phyloP scores from a whole-genome alignment of 2,329 filamentous ascomycete genomes.

The Penicillium sp. region DNA sequence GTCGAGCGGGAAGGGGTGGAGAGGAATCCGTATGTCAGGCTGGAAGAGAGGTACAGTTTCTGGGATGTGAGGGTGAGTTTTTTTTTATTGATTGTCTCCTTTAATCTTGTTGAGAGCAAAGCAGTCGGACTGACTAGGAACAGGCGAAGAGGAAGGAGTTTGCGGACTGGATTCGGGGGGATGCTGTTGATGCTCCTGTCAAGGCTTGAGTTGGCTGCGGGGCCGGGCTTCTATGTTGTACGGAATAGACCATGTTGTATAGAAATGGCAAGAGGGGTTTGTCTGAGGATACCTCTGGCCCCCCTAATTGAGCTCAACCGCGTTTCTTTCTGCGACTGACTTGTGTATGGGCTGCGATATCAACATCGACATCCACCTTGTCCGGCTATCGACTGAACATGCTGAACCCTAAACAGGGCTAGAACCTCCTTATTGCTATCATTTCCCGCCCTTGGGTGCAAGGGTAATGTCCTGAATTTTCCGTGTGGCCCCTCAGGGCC shows the following conservation, averaged over 20 bases:
- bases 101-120: neutral
- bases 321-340: neutral
- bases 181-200: constrained; percentile 33
- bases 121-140: constrained; percentile 20
- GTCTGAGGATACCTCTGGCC: neutral
- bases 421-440: neutral
- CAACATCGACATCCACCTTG: neutral
- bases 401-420: neutral
- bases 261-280: neutral
- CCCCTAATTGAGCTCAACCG: neutral
- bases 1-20: constrained; percentile 70
- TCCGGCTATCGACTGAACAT: neutral
- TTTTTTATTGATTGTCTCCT: neutral
- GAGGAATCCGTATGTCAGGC: constrained; percentile 77
- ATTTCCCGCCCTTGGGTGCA: neutral
- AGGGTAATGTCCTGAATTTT: neutral
- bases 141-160: constrained; percentile 74
- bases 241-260: constrained; percentile 1
- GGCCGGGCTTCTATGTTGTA: neutral
- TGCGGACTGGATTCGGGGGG: constrained; percentile 68
- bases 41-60: constrained; percentile 85
- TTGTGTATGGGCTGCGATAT: neutral
- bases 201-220: constrained; percentile 21
- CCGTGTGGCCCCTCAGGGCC: neutral
- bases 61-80: constrained; percentile 77